Evolutionary conservation across 768 basidiomycete species (phyloP), one percentile per base, ranked within the genome.

Genomic region (Lepiota brunneoincarnata): DNA sequence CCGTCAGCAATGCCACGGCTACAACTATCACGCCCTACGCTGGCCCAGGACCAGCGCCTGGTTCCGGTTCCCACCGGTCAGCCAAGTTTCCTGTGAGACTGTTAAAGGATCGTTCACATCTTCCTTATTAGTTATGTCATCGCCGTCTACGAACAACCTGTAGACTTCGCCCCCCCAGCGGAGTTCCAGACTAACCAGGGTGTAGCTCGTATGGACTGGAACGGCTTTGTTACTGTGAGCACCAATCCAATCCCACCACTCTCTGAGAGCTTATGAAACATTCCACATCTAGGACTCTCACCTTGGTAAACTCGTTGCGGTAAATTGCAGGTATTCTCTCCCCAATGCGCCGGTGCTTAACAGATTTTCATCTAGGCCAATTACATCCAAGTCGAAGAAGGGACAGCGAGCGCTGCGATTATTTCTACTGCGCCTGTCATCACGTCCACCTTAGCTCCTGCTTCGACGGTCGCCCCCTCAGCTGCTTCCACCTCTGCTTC

Each of bases 331-430:
- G 1, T 44, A 21, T 35, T 24, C n/a, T 28, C 15, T 38, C 11
- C 1, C 14, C 44, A 3, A 23, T 21, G 40, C 24, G 14, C 18
- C 31, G 6, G 6, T 31, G 6, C 21, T 28, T 31, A 43, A n/a
- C 59, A 59, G 36, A 64, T 12, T 3, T 18, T 21, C 48, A 24
- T 34, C 9, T 55, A 87, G 86, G 86, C 73, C 41, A 86, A 75
- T 57, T 93, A 91, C 72, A 79, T 90, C 61, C 80, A 77, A 4
- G 91, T 90, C 60, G 81, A 90, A 68, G 79, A 82, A 61, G 90
- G 90, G 21, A 75, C 75, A 3, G 74, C 80, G 11, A 83, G 81
- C 18, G 70, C 63, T 38, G 72, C 80, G 26, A 64, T 82, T 41
- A 71, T 79, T 40, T 61, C 81, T 18, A 91, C 90, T 37, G 79